Conservation (phyloP, 2,329 filamentous ascomycete species). For the Fusarium devonianum region DNA sequence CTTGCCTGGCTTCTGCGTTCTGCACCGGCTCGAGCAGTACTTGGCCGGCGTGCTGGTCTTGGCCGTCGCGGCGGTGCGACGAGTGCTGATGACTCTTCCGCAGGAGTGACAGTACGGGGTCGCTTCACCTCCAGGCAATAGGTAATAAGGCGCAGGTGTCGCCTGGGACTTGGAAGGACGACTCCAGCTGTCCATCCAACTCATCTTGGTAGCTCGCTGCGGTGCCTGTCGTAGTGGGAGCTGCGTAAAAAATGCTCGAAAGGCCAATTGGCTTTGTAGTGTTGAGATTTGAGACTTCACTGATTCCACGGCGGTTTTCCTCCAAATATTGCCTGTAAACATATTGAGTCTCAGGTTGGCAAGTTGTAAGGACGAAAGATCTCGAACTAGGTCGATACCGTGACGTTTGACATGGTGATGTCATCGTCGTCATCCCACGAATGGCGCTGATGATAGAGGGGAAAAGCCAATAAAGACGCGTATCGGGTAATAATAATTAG, state of each 20-base stretch:
- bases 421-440: not conserved
- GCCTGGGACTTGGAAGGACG: conserved; percentile 50
- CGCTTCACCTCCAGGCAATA: conserved; percentile 54
- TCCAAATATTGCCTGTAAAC: not conserved
- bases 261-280: not conserved
- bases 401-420: not conserved
- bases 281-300: not conserved
- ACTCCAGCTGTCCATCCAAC: conserved; percentile 53
- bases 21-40: conserved; percentile 65
- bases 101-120: conserved; percentile 65
- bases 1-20: conserved; percentile 57
- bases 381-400: not conserved
- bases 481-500: too few relatives aligned
- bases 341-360: not conserved
- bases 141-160: conserved; percentile 62
- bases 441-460: too few relatives aligned
- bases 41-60: conserved; percentile 46
- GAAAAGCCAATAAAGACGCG: not conserved
- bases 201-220: conserved; percentile 41
- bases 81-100: conserved; percentile 59
- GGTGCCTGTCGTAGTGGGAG: accelerated
- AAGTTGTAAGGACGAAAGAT: too few relatives aligned
- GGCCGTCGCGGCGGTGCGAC: conserved; percentile 41
- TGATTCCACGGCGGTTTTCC: not conserved
- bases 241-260: not conserved